Conservation (phyloP, 164 flowering plant genomes). For the Houttuynia cordata region DNA sequence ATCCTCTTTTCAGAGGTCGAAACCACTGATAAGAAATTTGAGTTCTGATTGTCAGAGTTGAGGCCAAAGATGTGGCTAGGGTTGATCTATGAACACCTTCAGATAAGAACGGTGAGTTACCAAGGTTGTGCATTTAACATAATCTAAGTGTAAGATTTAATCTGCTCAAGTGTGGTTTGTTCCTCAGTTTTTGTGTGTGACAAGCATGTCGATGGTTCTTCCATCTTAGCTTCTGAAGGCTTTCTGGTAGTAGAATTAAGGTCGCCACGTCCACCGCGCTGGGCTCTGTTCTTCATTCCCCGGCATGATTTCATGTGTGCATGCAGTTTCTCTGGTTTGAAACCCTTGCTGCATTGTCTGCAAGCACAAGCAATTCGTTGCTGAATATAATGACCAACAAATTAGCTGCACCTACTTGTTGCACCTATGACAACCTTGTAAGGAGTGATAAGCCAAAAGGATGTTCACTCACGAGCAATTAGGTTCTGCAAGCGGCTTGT, state of each 20-base stretch:
- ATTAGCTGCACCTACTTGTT: background rate
- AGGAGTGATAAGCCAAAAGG: background rate
- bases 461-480: constrained; percentile 50
- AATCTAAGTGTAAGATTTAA: too few relatives aligned
- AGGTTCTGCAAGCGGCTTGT: constrained; percentile 28
- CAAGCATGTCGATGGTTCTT: background rate
- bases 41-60: too few relatives aligned
- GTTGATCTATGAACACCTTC: background rate
- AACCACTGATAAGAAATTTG: too few relatives aligned
- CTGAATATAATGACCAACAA: background rate
- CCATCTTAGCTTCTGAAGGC: background rate
- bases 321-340: constrained; percentile 70
- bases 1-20: too few relatives aligned
- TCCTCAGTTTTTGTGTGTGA: background rate
- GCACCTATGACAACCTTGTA: too few relatives aligned
- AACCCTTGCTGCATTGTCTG: constrained; percentile 73
- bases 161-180: too few relatives aligned
- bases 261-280: background rate
- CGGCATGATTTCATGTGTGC: constrained; percentile 67
- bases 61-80: background rate
- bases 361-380: background rate
- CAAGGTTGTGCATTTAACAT: too few relatives aligned
- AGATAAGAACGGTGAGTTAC: too few relatives aligned
- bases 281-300: constrained; percentile 37
- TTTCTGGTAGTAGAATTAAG: background rate